Conservation (phyloP, 179 eudicot species). For the Beta macrorhiza region DNA sequence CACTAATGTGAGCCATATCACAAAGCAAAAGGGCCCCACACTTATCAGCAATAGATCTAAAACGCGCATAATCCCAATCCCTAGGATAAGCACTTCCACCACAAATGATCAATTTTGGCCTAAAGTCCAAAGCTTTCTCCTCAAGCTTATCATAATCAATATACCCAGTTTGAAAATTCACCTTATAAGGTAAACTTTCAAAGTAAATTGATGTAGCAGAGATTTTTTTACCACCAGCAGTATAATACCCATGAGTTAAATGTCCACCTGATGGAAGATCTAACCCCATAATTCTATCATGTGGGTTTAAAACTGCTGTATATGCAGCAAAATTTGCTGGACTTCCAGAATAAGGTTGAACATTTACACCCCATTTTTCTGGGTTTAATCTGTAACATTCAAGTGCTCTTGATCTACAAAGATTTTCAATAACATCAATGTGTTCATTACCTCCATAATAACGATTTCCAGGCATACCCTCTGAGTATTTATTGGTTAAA, state of each 20-base stretch:
- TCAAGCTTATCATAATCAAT: slow-evolving; percentile 87
- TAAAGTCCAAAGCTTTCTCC: slow-evolving; percentile 94
- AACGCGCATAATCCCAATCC: slow-evolving; percentile 86
- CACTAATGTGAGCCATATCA: slow-evolving; percentile 99
- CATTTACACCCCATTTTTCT: slow-evolving; percentile 81
- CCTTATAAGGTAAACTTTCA: slow-evolving; percentile 95
- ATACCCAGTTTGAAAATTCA: slow-evolving; percentile 66
- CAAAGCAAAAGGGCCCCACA: slow-evolving; percentile 87
- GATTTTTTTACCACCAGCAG: slow-evolving; percentile 87
- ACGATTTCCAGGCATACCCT: slow-evolving; percentile 88
- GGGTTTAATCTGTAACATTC: slow-evolving; percentile 60
- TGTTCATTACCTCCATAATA: slow-evolving; percentile 89
- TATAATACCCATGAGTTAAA: slow-evolving; percentile 85
- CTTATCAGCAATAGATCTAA: slow-evolving; percentile 80
- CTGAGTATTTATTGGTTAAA: slow-evolving; percentile 88
- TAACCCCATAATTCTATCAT: slow-evolving; percentile 83
- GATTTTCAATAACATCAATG: slow-evolving; percentile 79
- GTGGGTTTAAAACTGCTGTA: slow-evolving; percentile 80
- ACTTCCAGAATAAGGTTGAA: slow-evolving; percentile 77
- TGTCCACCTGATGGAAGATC: slow-evolving; percentile 90
- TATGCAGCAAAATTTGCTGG: slow-evolving; percentile 91
- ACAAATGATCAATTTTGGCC: slow-evolving; percentile 95
- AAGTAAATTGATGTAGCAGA: slow-evolving; percentile 90
- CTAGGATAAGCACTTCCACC: slow-evolving; percentile 99
- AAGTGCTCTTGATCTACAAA: slow-evolving; percentile 65